These are phyloP conservation scores for Xylariales sp. DNA, from an alignment of 2,329 filamentous ascomycete genomes.

Conservation along the genomic window DNA sequence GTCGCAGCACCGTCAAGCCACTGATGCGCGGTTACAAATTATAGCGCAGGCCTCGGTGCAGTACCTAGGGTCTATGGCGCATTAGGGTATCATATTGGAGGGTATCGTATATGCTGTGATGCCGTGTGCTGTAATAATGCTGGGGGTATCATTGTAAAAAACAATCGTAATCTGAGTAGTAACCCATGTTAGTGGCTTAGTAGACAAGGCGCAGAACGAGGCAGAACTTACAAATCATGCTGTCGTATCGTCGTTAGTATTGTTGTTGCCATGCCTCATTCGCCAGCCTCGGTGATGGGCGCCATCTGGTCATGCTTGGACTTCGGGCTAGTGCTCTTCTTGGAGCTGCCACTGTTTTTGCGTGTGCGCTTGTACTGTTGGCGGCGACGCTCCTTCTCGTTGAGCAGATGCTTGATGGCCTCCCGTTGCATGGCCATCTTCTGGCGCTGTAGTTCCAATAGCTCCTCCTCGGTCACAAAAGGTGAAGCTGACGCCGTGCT, in stretches of 20 bases:
- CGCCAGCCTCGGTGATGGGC: conserved; percentile 64
- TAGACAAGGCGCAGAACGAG: not conserved
- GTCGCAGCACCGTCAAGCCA: conserved; percentile 28
- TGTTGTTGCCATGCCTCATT: conserved; percentile 49
- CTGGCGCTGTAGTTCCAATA: conserved; percentile 63
- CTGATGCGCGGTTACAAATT: conserved; percentile 18
- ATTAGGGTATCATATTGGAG: conserved; percentile 34
- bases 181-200: conserved; percentile 22
- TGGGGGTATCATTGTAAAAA: conserved; percentile 39
- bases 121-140: conserved; percentile 27
- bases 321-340: conserved; percentile 55
- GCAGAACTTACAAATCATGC: conserved; percentile 46
- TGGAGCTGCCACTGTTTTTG: conserved; percentile 41
- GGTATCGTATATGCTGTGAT: conserved; percentile 37
- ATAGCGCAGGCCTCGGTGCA: conserved; percentile 25
- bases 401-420: conserved; percentile 61
- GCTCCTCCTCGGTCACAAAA: conserved; percentile 58
- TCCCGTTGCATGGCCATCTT: conserved; percentile 64
- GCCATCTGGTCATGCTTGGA: conserved; percentile 63
- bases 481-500: conserved; percentile 59
- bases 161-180: conserved; percentile 25
- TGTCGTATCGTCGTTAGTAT: conserved; percentile 43
- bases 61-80: conserved; percentile 32
- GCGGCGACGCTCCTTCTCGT: conserved; percentile 67
- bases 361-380: conserved; percentile 49